Conservation (phyloP, 2,329 filamentous ascomycete genomes). For the Phialemoniopsis sp. region DNA sequence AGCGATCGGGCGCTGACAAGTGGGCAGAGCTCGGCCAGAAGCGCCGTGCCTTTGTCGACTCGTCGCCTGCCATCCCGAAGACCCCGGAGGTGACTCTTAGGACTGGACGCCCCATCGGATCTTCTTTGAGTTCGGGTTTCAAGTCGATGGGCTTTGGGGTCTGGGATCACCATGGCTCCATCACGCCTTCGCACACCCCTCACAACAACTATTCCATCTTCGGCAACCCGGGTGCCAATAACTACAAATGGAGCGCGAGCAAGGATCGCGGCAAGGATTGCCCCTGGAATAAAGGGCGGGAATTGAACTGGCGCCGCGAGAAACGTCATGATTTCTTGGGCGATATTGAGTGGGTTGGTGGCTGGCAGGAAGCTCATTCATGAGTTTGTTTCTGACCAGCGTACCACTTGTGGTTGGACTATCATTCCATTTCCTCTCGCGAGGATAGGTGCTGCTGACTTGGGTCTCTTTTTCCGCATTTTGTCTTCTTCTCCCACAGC, state of each 20-base stretch:
- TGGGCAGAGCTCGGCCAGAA: slow-evolving; percentile 87
- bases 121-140: slow-evolving; percentile 18
- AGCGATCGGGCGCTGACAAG: slow-evolving; percentile 67
- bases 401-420: slow-evolving; percentile 60
- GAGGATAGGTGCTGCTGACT: slow-evolving; percentile 12
- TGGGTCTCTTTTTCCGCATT: slow-evolving; percentile 5
- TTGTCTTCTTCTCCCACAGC: slow-evolving; percentile 18
- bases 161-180: slow-evolving; percentile 33
- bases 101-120: slow-evolving; percentile 38
- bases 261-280: slow-evolving; percentile 48
- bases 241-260: slow-evolving; percentile 31
- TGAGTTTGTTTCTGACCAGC: slow-evolving; percentile 21
- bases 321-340: slow-evolving; percentile 59
- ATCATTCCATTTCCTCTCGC: slow-evolving; percentile 15
- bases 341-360: slow-evolving; percentile 92
- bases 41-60: slow-evolving; percentile 60
- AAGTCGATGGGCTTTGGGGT: slow-evolving; percentile 35
- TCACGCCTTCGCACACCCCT: not conserved
- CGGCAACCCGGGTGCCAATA: slow-evolving; percentile 1
- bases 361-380: slow-evolving; percentile 64
- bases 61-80: slow-evolving; percentile 38
- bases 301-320: slow-evolving; percentile 60
- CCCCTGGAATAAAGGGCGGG: slow-evolving; percentile 53
- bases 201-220: slow-evolving; percentile 14
- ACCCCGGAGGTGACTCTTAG: slow-evolving; percentile 38